Evolutionary conservation across 352 stramenopile genomes (phyloP), one percentile per base, ranked within the genome.

Genomic region (Phytopythium aichiense): DNA sequence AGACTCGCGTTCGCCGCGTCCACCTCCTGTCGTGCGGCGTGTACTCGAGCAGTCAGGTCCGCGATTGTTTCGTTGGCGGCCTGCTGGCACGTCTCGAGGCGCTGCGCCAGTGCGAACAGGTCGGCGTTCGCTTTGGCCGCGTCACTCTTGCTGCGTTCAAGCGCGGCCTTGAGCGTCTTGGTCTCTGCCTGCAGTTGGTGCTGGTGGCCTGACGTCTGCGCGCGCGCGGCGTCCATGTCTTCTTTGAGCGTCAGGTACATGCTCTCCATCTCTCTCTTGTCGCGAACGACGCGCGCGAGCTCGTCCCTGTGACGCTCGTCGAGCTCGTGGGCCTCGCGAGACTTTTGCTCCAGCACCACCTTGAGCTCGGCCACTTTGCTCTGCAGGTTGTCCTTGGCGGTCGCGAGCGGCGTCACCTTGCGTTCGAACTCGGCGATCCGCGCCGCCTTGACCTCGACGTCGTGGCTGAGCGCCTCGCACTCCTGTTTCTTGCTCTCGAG

Each of bases 401-500:
- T 72, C 33, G 64, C 28, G 6, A 92, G 64, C 7, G 79, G 75
- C 2, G 69, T 63, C 25, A 90, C 42, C 60, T 89, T 90, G 7
- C 83, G 80, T 51, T 92, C 83, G 48, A 72, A 81, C 30, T 92
- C 83, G 4, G 67, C 64, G 0, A 76, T 49, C 35, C 80, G 82
- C 13, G 81, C 57, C 38, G 64, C 61, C 33, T 85, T 74, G 16
- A 15, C 22, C 46, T 92, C 83, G 42, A 84, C 50, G 13, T 92
- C 80, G 23, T 84, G 84, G 25, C 52, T 65, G 23, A 89, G 63
- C 23, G 70, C 70, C 13, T 92, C 83, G 22, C 67, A 67, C 31
- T 92, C 83, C 18, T 84, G 71, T 54, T 87, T 86, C 54, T 88
- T 90, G 16, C 68, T 68, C 40, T 92, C 83, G 0, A 90, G 68